These are phyloP conservation scores for Pseudogymnoascus sp. DNA, from an alignment of 2,329 filamentous ascomycete species.

Conservation along the genomic window DNA sequence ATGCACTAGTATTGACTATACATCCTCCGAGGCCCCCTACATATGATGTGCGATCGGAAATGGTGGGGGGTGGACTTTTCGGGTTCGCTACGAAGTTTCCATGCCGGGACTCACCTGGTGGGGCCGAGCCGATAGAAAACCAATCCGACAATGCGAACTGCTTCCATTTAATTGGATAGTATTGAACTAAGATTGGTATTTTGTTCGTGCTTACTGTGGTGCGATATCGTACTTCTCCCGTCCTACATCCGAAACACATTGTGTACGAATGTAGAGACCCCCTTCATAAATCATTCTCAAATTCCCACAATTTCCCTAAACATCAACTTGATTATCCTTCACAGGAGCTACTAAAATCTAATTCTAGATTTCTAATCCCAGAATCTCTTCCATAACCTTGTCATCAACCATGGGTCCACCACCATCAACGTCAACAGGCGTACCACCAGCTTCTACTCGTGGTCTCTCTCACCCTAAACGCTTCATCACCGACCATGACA, in stretches of 20 bases:
- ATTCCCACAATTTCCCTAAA: background rate
- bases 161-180: background rate
- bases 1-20: background rate
- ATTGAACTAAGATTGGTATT: background rate
- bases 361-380: background rate
- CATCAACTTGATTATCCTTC: background rate
- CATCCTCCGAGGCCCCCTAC: background rate
- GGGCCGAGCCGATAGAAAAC: background rate
- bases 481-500: constrained; percentile 21
- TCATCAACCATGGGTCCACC: background rate
- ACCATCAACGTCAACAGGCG: background rate
- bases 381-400: background rate
- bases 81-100: background rate
- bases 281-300: background rate
- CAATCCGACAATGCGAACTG: background rate
- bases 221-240: background rate
- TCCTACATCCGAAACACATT: background rate
- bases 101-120: background rate
- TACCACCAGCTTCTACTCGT: background rate
- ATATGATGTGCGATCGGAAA: background rate
- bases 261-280: background rate
- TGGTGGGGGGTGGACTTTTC: background rate
- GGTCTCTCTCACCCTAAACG: constrained; percentile 11
- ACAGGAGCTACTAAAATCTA: background rate
- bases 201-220: background rate